Conservation (phyloP, 1,284 basidiomycete species). For the Agroathelia rolfsii region DNA sequence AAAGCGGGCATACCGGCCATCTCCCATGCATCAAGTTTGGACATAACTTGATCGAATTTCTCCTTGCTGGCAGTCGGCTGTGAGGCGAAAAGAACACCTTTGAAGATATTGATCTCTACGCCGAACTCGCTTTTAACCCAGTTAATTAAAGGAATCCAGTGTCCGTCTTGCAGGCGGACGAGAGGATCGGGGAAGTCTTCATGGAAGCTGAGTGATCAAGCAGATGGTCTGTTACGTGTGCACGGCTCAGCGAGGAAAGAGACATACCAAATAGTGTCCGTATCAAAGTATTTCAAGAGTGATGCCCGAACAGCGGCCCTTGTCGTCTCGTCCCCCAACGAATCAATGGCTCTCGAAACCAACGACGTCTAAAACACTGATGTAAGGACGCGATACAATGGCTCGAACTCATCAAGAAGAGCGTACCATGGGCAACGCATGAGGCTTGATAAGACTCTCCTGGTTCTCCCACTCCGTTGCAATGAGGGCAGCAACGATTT, state of each 20-base stretch:
- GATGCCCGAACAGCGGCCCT: constrained; percentile 61
- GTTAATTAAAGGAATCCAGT: constrained; percentile 84
- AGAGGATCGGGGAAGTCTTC: constrained; percentile 69
- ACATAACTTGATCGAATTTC: constrained; percentile 49
- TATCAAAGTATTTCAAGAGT: constrained; percentile 83
- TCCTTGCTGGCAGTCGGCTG: constrained; percentile 63
- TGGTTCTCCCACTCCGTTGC: constrained; percentile 97
- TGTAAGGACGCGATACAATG: constrained; percentile 9
- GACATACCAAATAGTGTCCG: constrained; percentile 87
- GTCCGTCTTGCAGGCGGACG: constrained; percentile 70
- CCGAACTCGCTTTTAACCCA: constrained; percentile 68
- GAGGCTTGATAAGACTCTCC: constrained; percentile 76
- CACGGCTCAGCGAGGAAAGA: constrained; percentile 1
- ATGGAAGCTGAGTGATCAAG: constrained; percentile 65
- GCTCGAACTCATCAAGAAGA: constrained; percentile 2
- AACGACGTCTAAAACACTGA: constrained; percentile 70
- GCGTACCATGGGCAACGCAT: constrained; percentile 84
- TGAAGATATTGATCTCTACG: constrained; percentile 57
- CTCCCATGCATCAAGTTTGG: constrained; percentile 70
- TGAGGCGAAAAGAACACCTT: constrained; percentile 55
- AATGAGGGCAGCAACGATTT: constrained; percentile 74
- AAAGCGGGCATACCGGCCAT: constrained; percentile 60
- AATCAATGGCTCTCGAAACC: constrained; percentile 83
- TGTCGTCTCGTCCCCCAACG: constrained; percentile 47
- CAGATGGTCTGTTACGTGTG: too few relatives aligned